phyloP scores from a whole-genome alignment of 2,329 filamentous ascomycete genomes.

The Stagonosporopsis chrysanthemi region DNA sequence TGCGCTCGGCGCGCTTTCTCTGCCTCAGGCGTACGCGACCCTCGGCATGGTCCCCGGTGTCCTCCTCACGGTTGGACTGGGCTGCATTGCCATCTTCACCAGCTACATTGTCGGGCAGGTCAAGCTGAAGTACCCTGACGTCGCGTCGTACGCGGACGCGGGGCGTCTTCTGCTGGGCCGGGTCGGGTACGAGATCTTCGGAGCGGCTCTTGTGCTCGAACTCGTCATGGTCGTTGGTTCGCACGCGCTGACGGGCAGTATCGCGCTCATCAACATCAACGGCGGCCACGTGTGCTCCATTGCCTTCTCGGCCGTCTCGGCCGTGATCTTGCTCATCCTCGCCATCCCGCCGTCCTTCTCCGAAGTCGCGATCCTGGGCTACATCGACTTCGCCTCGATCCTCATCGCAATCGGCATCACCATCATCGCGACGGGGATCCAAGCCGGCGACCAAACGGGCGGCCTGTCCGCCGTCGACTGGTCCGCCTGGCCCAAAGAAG shows the following conservation, averaged over 20 bases:
- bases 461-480: conserved; percentile 23
- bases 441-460: conserved; percentile 12
- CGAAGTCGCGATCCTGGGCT: conserved; percentile 23
- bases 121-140: conserved; percentile 22
- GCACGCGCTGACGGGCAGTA: conserved; percentile 24
- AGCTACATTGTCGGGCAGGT: conserved; percentile 24
- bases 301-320: conserved; percentile 23
- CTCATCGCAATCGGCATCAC: conserved; percentile 25
- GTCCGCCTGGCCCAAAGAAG: conserved; percentile 23
- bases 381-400: conserved; percentile 25
- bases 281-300: conserved; percentile 24
- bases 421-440: conserved; percentile 23
- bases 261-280: conserved; percentile 26
- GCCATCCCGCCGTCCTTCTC: conserved; percentile 24
- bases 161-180: conserved; percentile 21
- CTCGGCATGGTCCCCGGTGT: conserved; percentile 25
- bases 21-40: conserved; percentile 21
- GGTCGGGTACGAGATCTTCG: conserved; percentile 21
- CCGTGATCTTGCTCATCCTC: conserved; percentile 23
- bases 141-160: conserved; percentile 23
- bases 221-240: conserved; percentile 27
- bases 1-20: conserved; percentile 21
- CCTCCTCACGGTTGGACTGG: conserved; percentile 19
- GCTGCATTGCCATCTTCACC: conserved; percentile 23
- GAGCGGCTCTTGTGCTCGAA: conserved; percentile 23